Evolutionary conservation across 345 rosid species (phyloP).

Genomic region (Fremontodendron californicum): DNA sequence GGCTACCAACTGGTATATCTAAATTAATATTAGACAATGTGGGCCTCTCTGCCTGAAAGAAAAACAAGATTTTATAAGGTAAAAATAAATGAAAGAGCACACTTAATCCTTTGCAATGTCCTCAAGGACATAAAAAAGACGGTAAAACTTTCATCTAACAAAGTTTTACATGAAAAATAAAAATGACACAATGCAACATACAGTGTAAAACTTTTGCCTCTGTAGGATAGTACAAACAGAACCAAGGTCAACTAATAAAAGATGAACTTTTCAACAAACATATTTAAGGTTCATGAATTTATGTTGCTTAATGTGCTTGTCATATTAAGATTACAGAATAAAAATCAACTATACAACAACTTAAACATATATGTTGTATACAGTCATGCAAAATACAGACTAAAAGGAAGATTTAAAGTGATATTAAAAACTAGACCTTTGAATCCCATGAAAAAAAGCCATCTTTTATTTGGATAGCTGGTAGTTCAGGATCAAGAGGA

Average conservation of each 20-base stretch:
- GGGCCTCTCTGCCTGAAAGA: slow-evolving; percentile 75
- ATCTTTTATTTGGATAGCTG: slow-evolving; percentile 79
- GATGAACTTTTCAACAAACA: background rate
- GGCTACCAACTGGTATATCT: slow-evolving; percentile 83
- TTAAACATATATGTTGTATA: background rate
- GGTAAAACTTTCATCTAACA: background rate
- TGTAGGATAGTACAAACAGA: slow-evolving; percentile 2
- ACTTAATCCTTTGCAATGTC: background rate
- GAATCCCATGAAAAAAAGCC: slow-evolving; percentile 96
- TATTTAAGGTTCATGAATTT: background rate
- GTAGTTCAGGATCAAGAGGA: slow-evolving; percentile 61
- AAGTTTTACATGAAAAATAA: too few species aligned
- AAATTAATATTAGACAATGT: slow-evolving; percentile 81
- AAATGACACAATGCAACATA: too few species aligned
- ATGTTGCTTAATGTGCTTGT: background rate
- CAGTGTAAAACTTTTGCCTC: background rate
- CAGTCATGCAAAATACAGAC: background rate
- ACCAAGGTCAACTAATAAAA: background rate
- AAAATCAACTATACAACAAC: background rate
- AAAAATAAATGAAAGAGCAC: slow-evolving; percentile 4
- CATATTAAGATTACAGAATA: background rate
- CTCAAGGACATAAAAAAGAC: background rate
- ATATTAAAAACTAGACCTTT: slow-evolving; percentile 45
- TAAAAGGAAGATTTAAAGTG: background rate
- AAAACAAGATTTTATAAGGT: slow-evolving; percentile 14